Evolutionary conservation across 2,329 filamentous ascomycete species (phyloP), one percentile per base, ranked within the genome.

Genomic region (Arthrobotrys iridis): DNA sequence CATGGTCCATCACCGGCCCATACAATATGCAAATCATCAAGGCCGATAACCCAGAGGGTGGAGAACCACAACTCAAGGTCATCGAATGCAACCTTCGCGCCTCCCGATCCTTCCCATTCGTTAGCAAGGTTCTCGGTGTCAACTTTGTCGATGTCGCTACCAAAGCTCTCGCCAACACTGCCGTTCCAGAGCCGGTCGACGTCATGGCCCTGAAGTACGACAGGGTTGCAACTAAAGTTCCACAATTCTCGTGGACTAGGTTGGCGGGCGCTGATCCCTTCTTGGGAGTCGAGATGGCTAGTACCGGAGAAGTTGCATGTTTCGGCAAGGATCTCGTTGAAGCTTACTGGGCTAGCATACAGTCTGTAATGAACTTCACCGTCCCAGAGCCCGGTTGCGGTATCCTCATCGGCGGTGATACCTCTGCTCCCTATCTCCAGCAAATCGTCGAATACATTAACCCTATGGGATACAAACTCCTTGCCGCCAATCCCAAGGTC

Each of bases 11-110:
- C 83, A 98, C 93, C 18, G 95, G 95, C 65, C 95, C 95, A 72
- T 99, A 98, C 89, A 99, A 99, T 87, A 98, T 99, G 94, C 95
- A 99, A 82, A 96, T 99, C 84, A 98, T 99, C 87, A 96, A 96
- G 85, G 93, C 91, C 35, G 87, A 92, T 10, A 86, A 91, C 80
- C 88, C 90, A 30, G 89, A 92, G 72, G 91, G 91, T 70, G 90
- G 90, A 66, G 87, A 90, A 81, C 88, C 91, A 33, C 86, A 88
- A 26, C 88, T 98, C 78, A 97, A 97, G 87, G 94, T 98, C 80
- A 98, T 98, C 77, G 94, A 98, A 84, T 98, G 94, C 86, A 98
- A 98, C 83, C 89, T 98, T 77, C 94, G 94, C 82, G 95, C 94
- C 68, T 98, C 94, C 74, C 93, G 94, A 77, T 98, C 94, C 0